Conservation (phyloP, 345 rosid genomes). For the Eutrema heterophyllum region DNA sequence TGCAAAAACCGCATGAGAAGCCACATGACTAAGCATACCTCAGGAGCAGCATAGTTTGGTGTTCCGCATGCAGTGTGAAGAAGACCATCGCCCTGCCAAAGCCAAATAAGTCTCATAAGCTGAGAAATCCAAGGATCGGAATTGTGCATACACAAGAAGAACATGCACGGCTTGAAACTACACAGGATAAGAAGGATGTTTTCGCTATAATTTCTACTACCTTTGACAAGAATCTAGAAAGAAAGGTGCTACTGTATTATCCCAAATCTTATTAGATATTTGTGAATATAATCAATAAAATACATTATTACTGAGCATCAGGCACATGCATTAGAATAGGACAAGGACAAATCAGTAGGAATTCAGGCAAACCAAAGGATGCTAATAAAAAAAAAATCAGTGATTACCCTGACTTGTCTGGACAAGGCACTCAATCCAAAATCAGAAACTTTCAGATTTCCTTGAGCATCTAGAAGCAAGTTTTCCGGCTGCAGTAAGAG, state of each 20-base stretch:
- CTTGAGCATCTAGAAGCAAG: conserved; percentile 82
- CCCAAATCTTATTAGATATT: not conserved
- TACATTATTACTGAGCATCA: not conserved
- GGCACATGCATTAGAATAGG: not conserved
- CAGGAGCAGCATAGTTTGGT: conserved; percentile 99
- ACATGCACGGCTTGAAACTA: not conserved
- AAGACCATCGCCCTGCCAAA: conserved; percentile 80
- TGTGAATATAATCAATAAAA: not conserved
- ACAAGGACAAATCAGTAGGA: not conserved
- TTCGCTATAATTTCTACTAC: conserved; percentile 37
- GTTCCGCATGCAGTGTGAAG: conserved; percentile 99
- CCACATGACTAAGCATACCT: conserved; percentile 50
- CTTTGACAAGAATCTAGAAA: conserved; percentile 50
- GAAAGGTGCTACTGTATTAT: not conserved
- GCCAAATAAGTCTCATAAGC: conserved; percentile 11
- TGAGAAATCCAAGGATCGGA: not conserved
- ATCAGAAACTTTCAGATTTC: conserved; percentile 89
- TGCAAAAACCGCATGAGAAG: conserved; percentile 16
- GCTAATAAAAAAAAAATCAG: not conserved
- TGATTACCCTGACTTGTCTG: conserved; percentile 91
- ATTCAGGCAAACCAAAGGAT: not conserved
- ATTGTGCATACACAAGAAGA: not conserved
- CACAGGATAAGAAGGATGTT: not conserved
- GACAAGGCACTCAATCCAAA: conserved; percentile 98
- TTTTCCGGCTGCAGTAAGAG: conserved; percentile 78